These are phyloP conservation scores for Paramecium tetraurelia DNA, from an alignment of 73 alveolate species.

Conservation along the genomic window DNA sequence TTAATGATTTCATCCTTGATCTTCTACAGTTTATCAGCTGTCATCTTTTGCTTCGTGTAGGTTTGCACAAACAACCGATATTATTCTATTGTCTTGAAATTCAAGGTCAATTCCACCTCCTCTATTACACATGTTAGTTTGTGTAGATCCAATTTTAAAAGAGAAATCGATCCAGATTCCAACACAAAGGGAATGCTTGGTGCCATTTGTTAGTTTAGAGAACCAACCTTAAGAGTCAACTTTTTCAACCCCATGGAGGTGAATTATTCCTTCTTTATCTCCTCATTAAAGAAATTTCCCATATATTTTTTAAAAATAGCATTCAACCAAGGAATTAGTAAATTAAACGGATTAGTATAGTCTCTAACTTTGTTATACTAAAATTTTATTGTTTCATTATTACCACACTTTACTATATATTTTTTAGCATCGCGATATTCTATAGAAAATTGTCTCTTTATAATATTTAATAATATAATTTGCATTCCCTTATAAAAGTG, in stretches of 20 bases:
- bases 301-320: conserved; percentile 17
- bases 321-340: conserved; percentile 21
- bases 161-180: not conserved
- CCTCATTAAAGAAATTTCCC: conserved; percentile 42
- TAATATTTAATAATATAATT: not conserved
- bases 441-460: not conserved
- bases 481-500: not conserved
- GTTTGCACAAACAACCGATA: not conserved
- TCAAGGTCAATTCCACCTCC: not conserved
- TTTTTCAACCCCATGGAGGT: conserved; percentile 4
- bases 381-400: not conserved
- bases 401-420: not conserved
- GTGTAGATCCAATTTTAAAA: not conserved
- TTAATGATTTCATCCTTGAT: not conserved
- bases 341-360: not conserved
- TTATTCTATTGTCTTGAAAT: not conserved
- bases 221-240: not conserved
- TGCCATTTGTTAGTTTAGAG: not conserved
- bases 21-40: not conserved
- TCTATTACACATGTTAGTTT: not conserved
- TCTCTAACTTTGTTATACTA: conserved; percentile 19
- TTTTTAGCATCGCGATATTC: not conserved
- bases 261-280: not conserved
- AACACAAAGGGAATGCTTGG: not conserved
- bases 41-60: not conserved